Base-by-base conservation (phyloP, 2,329 filamentous ascomycete species). In the Neonectria sp. region DNA sequence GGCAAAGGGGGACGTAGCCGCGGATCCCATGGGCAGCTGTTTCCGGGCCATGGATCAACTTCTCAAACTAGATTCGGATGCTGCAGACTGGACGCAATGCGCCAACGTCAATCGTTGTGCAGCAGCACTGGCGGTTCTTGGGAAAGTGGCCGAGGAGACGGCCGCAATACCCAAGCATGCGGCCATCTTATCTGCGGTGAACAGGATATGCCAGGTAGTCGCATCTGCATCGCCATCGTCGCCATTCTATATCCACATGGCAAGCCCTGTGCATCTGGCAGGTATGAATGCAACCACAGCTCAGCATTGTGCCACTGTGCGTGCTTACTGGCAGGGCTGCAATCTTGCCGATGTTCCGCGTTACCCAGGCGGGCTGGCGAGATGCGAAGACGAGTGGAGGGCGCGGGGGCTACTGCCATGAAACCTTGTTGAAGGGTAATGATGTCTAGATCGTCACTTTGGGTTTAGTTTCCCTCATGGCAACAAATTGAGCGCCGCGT, bases 241-340 rank as follows among this genome's bases (percentile, higher is more conserved):
- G 0, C 75, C 73, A 6, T 82, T 80, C 65, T 83, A 82, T 65
- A 78, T 80, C 35, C 81, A 83, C 61, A 71, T 84, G 68, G 82
- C 80, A 2, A 77, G 78, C 0, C 75, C 79, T 0, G 80, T 79
- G 0, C 83, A 80, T 53, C 63, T 84, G 4, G 78, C 79, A 0
- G 81, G 78, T 0, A 81, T 82, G 67, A 74, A 80, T 40, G 80
- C 80, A 1, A 79, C 69, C 6, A 76, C 74, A 0, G 35, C 29
- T 0, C 61, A 68, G 13, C 81, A 84, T 25, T 82, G 82, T 52
- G 75, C 78, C 5, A 68, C 77, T 3, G 72, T 84, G 15, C 74
- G 80, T 7, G 65, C 58, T 0, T 84, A 83, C 60, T 84, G 81
- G 82, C 73, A 68, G 21, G 79, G 80, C 46, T 84, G 81, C 63